A percentile compares a stretch with the other conserved stretches of the same genome.
phyloP scores from a whole-genome alignment of 495 filamentous ascomycete genomes.

The Aspergillus ostianus region DNA sequence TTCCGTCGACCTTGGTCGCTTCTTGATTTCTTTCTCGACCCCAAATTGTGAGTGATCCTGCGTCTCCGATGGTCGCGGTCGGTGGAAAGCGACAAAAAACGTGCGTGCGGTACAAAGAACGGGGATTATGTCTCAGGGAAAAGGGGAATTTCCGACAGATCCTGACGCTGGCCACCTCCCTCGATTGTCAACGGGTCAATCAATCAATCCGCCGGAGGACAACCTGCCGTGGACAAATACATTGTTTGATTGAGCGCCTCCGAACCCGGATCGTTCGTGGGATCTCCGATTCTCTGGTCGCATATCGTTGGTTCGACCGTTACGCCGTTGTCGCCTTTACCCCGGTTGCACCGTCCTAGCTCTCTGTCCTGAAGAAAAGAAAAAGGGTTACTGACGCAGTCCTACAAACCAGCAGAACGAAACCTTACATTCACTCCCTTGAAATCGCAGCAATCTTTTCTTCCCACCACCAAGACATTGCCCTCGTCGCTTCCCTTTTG shows the following conservation, averaged over 20 bases:
- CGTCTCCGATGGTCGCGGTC: slow-evolving; percentile 12
- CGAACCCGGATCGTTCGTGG: neutral
- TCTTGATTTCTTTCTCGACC: slow-evolving; percentile 1
- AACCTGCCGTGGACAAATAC: slow-evolving; percentile 35
- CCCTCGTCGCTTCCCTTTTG: slow-evolving; percentile 7
- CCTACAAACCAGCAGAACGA: slow-evolving; percentile 4
- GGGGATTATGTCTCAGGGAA: slow-evolving; percentile 18
- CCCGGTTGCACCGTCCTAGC: neutral
- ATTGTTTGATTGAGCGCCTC: slow-evolving; percentile 32
- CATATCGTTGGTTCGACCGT: slow-evolving; percentile 6
- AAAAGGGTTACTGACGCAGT: slow-evolving; percentile 14
- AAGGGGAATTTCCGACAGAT: slow-evolving; percentile 24
- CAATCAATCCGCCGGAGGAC: slow-evolving; percentile 13
- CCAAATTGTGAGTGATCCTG: slow-evolving; percentile 4
- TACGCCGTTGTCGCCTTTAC: slow-evolving; percentile 9
- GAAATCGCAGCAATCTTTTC: slow-evolving; percentile 1
- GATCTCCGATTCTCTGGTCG: slow-evolving; percentile 8
- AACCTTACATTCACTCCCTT: neutral
- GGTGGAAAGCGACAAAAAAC: slow-evolving; percentile 2
- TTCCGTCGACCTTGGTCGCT: neutral
- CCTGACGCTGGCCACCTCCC: slow-evolving; percentile 19
- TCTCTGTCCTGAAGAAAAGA: neutral
- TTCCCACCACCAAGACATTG: slow-evolving; percentile 8
- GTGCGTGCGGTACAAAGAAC: slow-evolving; percentile 13
- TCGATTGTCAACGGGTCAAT: slow-evolving; percentile 18